These are phyloP conservation scores for Gaultheria prostrata DNA, from an alignment of 148 eudicot species.

Conservation along the genomic window DNA sequence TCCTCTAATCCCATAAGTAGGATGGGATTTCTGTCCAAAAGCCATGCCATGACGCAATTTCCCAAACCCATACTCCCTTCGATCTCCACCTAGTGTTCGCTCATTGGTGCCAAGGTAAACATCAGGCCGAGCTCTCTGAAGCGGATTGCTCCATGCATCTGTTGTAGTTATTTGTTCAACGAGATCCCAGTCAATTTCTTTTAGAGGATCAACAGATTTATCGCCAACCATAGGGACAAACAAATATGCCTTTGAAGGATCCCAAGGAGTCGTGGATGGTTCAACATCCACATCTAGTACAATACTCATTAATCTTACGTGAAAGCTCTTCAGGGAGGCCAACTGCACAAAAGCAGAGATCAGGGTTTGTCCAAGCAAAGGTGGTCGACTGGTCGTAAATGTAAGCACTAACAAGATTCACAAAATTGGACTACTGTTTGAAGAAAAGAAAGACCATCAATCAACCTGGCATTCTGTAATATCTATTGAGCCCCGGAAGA, in stretches of 20 bases:
- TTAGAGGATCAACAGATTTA: slow-evolving; percentile 47
- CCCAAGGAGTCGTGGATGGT: slow-evolving; percentile 98
- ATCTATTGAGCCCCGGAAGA: slow-evolving; percentile 64
- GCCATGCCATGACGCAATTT: slow-evolving; percentile 88
- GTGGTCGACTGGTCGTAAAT: neutral
- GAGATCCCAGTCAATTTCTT: slow-evolving; percentile 80
- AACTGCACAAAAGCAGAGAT: slow-evolving; percentile 47
- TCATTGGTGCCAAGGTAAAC: slow-evolving; percentile 96
- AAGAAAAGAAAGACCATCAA: slow-evolving; percentile 17
- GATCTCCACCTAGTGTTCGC: slow-evolving; percentile 90
- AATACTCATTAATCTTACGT: slow-evolving; percentile 96
- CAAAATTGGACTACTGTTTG: neutral
- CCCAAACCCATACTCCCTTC: slow-evolving; percentile 95
- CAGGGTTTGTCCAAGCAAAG: neutral
- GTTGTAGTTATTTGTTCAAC: slow-evolving; percentile 48
- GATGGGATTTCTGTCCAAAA: slow-evolving; percentile 84
- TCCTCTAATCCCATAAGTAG: slow-evolving; percentile 97
- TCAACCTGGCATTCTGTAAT: slow-evolving; percentile 73
- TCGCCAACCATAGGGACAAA: slow-evolving; percentile 73
- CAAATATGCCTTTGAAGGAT: slow-evolving; percentile 92
- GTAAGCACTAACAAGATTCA: slow-evolving; percentile 5
- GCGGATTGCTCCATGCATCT: slow-evolving; percentile 87
- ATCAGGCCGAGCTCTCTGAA: slow-evolving; percentile 97
- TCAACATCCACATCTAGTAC: slow-evolving; percentile 95
- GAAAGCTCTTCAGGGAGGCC: slow-evolving; percentile 86